Conservation (phyloP, 2,329 filamentous ascomycete genomes). For the Hortaea werneckii region DNA sequence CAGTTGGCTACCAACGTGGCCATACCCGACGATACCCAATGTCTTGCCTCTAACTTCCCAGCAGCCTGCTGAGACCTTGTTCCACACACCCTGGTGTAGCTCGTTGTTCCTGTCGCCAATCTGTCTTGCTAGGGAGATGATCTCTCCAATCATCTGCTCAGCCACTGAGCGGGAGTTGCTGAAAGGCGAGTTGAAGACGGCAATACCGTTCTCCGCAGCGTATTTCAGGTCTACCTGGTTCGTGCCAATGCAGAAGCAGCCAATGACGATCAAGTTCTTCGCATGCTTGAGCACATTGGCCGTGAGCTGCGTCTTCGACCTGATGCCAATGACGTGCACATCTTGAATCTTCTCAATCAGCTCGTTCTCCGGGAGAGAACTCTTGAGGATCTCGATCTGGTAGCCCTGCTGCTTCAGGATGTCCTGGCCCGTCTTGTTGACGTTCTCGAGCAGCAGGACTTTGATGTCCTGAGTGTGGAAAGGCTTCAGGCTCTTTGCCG, state of each 20-base stretch:
- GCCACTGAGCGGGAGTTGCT: slow-evolving; percentile 95
- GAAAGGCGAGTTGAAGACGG: slow-evolving; percentile 98
- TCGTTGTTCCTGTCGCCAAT: slow-evolving; percentile 87
- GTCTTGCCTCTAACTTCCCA: slow-evolving; percentile 99
- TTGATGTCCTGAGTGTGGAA: slow-evolving; percentile 96
- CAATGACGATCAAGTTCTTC: slow-evolving; percentile 88
- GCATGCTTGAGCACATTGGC: slow-evolving; percentile 76
- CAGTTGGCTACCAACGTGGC: slow-evolving; percentile 91
- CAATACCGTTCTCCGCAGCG: slow-evolving; percentile 76
- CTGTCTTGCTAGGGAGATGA: slow-evolving; percentile 85
- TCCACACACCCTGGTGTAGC: slow-evolving; percentile 91
- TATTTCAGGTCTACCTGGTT: slow-evolving; percentile 86
- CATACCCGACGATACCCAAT: slow-evolving; percentile 90
- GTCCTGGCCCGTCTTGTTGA: slow-evolving; percentile 80
- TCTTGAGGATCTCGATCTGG: slow-evolving; percentile 87
- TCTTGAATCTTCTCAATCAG: slow-evolving; percentile 97
- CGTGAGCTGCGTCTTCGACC: slow-evolving; percentile 92
- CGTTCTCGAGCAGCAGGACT: slow-evolving; percentile 89
- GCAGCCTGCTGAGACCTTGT: slow-evolving; percentile 92
- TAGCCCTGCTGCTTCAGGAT: slow-evolving; percentile 81
- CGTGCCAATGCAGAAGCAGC: slow-evolving; percentile 98
- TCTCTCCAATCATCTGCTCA: slow-evolving; percentile 88
- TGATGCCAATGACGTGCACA: slow-evolving; percentile 94
- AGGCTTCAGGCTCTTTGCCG: slow-evolving; percentile 75
- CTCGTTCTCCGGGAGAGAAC: slow-evolving; percentile 80